Percentiles rank a stretch among this genome's conserved stretches.
Conservation (phyloP, 768 basidiomycete species). For the Suillus brevipes region DNA sequence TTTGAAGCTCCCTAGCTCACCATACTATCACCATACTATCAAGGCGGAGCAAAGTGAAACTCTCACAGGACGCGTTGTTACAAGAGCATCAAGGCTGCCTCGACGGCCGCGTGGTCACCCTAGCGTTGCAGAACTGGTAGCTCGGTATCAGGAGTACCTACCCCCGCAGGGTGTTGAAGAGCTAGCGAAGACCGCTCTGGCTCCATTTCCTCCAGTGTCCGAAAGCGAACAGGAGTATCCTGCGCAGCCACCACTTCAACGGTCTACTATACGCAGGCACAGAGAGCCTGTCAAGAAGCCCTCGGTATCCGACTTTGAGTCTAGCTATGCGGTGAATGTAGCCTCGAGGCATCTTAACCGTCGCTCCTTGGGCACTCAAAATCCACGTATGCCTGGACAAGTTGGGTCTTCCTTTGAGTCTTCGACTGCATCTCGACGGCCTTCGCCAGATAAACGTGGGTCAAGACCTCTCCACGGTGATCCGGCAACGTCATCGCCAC, state of each 20-base stretch:
- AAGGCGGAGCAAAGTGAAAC: conserved; percentile 26
- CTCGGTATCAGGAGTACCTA: conserved; percentile 75
- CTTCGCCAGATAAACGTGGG: conserved; percentile 73
- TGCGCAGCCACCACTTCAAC: conserved; percentile 27
- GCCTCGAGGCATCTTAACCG: conserved; percentile 70
- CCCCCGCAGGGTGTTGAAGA: conserved; percentile 74
- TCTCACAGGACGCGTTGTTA: conserved; percentile 22
- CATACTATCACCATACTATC: conserved; percentile 17
- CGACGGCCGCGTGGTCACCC: conserved; percentile 55
- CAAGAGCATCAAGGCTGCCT: conserved; percentile 60
- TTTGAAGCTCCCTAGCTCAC: conserved; percentile 11
- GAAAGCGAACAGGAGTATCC: conserved; percentile 81
- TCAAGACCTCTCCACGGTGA: conserved; percentile 36
- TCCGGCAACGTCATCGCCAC: conserved; percentile 26
- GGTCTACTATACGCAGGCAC: conserved; percentile 48
- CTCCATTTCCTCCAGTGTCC: conserved; percentile 60
- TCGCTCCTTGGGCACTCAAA: conserved; percentile 38
- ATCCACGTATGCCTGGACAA: conserved; percentile 52
- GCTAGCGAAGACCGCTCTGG: conserved; percentile 66
- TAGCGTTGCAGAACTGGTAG: conserved; percentile 83
- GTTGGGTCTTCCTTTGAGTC: conserved; percentile 52
- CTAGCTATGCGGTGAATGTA: conserved; percentile 90
- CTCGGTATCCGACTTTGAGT: conserved; percentile 84
- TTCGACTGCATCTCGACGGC: conserved; percentile 58
- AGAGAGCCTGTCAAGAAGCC: conserved; percentile 48